Evolutionary conservation across 192 early-diverging fungal species (phyloP).

Genomic region (Coemansia sp.): DNA sequence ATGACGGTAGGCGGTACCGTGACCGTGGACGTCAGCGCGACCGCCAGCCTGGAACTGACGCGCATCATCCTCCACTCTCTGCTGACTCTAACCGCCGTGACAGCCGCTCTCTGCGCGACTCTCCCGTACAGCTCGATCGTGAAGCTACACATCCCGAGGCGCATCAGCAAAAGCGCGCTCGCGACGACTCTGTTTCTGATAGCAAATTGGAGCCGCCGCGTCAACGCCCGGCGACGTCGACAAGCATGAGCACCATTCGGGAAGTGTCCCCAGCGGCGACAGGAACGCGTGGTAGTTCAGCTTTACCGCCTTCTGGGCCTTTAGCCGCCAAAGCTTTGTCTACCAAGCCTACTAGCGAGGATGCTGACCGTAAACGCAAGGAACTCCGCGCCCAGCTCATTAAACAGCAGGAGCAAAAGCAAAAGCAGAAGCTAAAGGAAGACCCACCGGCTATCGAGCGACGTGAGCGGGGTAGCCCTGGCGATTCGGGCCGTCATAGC

Average conservation of each 20-base stretch:
- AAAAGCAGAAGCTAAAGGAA: constrained; percentile 23
- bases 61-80: neutral
- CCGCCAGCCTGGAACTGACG: constrained; percentile 15
- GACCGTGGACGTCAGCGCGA: constrained; percentile 10
- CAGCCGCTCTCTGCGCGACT: constrained; percentile 24
- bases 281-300: neutral
- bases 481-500: constrained; percentile 12
- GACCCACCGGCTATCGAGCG: neutral
- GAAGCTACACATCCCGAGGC: constrained; percentile 9
- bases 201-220: constrained; percentile 19
- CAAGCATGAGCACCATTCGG: constrained; percentile 1
- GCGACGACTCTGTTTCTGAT: constrained; percentile 14
- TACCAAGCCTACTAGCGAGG: constrained; percentile 27
- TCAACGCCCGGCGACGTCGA: constrained; percentile 16
- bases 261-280: neutral
- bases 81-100: constrained; percentile 25
- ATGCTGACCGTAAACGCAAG: constrained; percentile 33
- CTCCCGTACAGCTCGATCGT: constrained; percentile 19
- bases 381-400: constrained; percentile 46
- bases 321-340: constrained; percentile 4
- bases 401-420: constrained; percentile 49
- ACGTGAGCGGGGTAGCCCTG: constrained; percentile 9
- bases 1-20: constrained; percentile 9
- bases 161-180: constrained; percentile 14
- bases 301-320: neutral